Base-by-base conservation (phyloP, 2,329 filamentous ascomycete species). In the Cladosporium austrohemisphaericum region DNA sequence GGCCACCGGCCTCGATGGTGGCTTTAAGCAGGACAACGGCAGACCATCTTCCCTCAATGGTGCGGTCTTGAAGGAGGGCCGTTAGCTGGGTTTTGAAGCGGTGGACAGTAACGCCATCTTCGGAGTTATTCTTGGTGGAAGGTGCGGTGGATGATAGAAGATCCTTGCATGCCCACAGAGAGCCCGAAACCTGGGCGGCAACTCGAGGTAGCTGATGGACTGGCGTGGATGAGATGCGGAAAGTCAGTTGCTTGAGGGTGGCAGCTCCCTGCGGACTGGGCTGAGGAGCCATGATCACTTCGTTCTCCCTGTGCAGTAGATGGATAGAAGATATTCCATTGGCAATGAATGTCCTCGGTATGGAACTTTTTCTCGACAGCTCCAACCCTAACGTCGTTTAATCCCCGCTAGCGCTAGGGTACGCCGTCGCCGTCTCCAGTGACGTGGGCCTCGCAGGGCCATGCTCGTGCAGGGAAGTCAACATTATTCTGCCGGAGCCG, bases 11-110 rank as follows among this genome's bases (percentile, higher is more conserved):
- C 60, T 96, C 91, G 35, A 95, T 74, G 4, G 84, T 75, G 3
- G 86, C 80, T 71, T 96, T 96, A 67, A 90, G 79, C 41, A 96
- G 70, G 13, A 86, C 83, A 35, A 87, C 80, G 5, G 85, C 90
- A 14, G 84, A 79, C 71, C 92, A 94, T 60, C 88, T 81, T 35
- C 85, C 88, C 59, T 90, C 81, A 2, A 80, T 65, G 40, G 73
- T 88, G 51, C 84, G 84, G 49, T 92, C 89, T 63, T 88, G 86
- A 26, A 96, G 72, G 11, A 96, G 75, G 10, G 86, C 83, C 1
- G 82, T 84, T 52, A 95, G 75, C 46, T 88, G 83, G 4, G 86
- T 88, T 64, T 86, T 88, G 60, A 94, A 76, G 65, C 87, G 92
- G 68, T 95, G 88, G 1, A 93, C 77, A 16, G 89, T 77, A n/a